Base-by-base conservation (phyloP, 768 basidiomycete species). In the Tylopilus felleus region DNA sequence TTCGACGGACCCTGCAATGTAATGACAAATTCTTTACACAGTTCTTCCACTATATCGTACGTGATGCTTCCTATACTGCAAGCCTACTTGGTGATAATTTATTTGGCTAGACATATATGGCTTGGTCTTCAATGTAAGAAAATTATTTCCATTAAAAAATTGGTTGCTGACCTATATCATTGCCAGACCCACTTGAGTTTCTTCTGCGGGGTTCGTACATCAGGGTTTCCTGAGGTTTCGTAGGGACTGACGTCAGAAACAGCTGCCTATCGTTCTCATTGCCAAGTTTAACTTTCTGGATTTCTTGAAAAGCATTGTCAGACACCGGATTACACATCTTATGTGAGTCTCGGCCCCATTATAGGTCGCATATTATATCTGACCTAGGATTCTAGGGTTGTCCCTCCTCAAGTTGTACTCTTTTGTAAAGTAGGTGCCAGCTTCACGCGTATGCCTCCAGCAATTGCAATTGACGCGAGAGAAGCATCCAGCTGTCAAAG, bases 11-110 rank as follows among this genome's bases (percentile, higher is more conserved):
- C n/a, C 9, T 39, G n/a, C 36, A 21, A 22, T 16, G 28, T 22
- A 25, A 28, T 38, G 47, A 67, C 42, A 7, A 13, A 19, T 17
- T 14, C 17, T 46, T 41, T 36, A 0, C n/a, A 14, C 49, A 84
- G 84, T 81, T 22, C 71, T 86, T 22, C 84, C 84, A 14, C 60
- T 86, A 9, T 86, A 81, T 65, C 84, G 84, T 85, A 63, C 66
- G 81, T 67, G 31, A 22, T 17, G 2, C 40, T 33, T 51, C 28
- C 13, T 2, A 31, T 35, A 10, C 29, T 43, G 25, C 17, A 10
- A 8, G 13, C 4, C 5, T n/a, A 14, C 8, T 23, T 44, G 43
- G 44, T 45, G 14, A 33, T 12, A 25, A 56, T 14, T 14, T 14
- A 23, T 29, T 47, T 36, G 54, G 35, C 53, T 57, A 81, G 85